These are phyloP conservation scores for Kokia cookei DNA, from an alignment of 441 rosid species.

Conservation along the genomic window DNA sequence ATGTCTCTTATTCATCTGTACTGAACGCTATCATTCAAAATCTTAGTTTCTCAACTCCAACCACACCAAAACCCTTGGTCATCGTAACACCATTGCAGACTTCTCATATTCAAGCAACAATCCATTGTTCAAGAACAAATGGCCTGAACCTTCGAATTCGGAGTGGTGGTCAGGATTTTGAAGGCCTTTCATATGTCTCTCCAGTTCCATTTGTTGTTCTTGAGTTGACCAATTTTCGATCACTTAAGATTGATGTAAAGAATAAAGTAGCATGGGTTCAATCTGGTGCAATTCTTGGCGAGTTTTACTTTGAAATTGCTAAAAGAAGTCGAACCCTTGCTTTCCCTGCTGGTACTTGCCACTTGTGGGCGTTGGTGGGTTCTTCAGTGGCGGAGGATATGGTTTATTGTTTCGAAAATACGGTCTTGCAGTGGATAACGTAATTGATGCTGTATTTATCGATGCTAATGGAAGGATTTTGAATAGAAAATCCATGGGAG, in stretches of 20 bases:
- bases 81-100: conserved; percentile 31
- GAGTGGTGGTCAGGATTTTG: conserved; percentile 57
- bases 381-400: conserved; percentile 39
- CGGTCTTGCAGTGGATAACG: not conserved
- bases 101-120: conserved; percentile 40
- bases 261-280: conserved; percentile 40
- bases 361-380: conserved; percentile 43
- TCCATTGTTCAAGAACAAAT: conserved; percentile 25
- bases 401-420: not conserved
- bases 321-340: conserved; percentile 26
- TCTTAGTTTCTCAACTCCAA: conserved; percentile 27
- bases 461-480: not conserved
- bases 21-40: conserved; percentile 35
- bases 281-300: conserved; percentile 40
- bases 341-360: conserved; percentile 39
- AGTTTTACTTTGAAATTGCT: conserved; percentile 31
- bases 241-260: conserved; percentile 21
- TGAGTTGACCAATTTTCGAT: conserved; percentile 38
- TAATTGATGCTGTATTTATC: not conserved
- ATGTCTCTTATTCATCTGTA: conserved; percentile 23
- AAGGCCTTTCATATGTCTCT: conserved; percentile 35
- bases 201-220: conserved; percentile 29
- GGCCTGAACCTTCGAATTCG: conserved; percentile 33
- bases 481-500: not conserved
- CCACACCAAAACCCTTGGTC: conserved; percentile 33